Percentiles rank a stretch among this genome's conserved stretches.
Evolutionary conservation across 2,329 filamentous ascomycete genomes (phyloP).

Genomic region (Monilinia fructigena): DNA sequence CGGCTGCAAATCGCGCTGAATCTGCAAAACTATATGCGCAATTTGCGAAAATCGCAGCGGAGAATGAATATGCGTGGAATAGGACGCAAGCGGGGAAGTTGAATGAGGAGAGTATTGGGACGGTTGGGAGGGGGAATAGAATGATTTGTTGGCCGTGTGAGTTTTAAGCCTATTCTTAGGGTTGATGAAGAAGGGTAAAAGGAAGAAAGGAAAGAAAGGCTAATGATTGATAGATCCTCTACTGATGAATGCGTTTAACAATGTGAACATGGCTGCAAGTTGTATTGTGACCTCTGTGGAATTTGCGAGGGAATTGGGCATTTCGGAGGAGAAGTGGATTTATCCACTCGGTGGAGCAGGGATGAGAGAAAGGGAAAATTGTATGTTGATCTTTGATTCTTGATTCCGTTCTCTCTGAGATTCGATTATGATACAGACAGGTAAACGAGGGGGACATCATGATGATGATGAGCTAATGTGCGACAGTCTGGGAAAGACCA

Average conservation of each 20-base stretch:
- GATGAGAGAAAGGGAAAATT: constrained; percentile 56
- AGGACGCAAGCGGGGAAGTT: constrained; percentile 46
- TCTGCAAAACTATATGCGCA: constrained; percentile 59
- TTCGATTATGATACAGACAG: neutral
- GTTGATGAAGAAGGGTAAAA: too few species aligned
- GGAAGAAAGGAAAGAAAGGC: neutral
- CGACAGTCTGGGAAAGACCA: constrained; percentile 59
- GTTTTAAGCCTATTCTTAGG: constrained; percentile 30
- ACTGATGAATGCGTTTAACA: constrained; percentile 71
- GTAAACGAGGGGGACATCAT: too few species aligned
- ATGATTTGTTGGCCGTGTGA: constrained; percentile 69
- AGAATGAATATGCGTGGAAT: constrained; percentile 57
- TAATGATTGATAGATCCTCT: constrained; percentile 54
- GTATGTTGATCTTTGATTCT: constrained; percentile 40
- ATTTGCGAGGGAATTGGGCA: constrained; percentile 53
- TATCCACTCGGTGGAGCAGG: constrained; percentile 65
- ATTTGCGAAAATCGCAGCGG: constrained; percentile 56
- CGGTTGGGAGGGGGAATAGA: constrained; percentile 55
- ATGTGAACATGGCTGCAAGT: constrained; percentile 61
- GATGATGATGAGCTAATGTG: constrained; percentile 16
- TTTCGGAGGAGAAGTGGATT: constrained; percentile 58
- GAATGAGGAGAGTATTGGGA: constrained; percentile 52
- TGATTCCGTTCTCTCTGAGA: neutral
- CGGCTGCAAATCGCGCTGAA: constrained; percentile 56
- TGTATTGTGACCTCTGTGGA: constrained; percentile 58